Evolutionary conservation across 768 basidiomycete species (phyloP), one percentile per base, ranked within the genome.

Genomic region (Rhodotorula taiwanensis): DNA sequence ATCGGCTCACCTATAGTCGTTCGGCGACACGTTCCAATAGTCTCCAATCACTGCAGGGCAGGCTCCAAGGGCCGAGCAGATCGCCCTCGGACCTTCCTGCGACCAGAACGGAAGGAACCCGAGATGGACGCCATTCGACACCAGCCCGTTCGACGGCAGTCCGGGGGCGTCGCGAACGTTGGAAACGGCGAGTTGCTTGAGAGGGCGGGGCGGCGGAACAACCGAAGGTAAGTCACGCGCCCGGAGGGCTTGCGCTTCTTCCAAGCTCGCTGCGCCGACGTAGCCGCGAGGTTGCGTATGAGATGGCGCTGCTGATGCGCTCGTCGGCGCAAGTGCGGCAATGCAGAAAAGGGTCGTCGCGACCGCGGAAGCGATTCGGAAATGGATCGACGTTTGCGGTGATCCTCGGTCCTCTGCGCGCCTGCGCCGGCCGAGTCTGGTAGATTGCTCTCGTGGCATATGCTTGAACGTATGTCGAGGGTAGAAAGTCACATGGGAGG

Each of bases 81-180:
- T 42, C 10, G 16, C 47, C 9, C 39, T 39, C 2, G 63, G 63
- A 7, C 50, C 57, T 25, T 69, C 58, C 28, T 60, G 57, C 9
- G 45, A 25, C 63, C 63, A 69, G 53, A 62, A 44, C 1, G 67
- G 60, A 7, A 69, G 60, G 57, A 65, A 55, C 4, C 67, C 67
- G 36, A 69, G 25, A 16, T 18, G 25, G 39, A 69, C 65, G 4
- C 50, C 54, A 33, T 41, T 52, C n/a, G 34, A 43, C 14, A 11
- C 2, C 25, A 64, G 55, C 7, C 52, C 66, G 41, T 56, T 60
- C 2, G 33, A 3, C 15, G 62, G 62, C 11, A 68, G 55, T 4
- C 58, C 55, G 6, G 64, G 64, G 2, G 49, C 43, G 8, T n/a
- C 23, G 28, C 47, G 63, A 5, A 34, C 7, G 1, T 52, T 41